Percentiles rank a stretch among this genome's conserved stretches.
These are phyloP conservation scores for Solanum bulbocastanum DNA, from an alignment of 257 asterid genomes.

Conservation along the genomic window DNA sequence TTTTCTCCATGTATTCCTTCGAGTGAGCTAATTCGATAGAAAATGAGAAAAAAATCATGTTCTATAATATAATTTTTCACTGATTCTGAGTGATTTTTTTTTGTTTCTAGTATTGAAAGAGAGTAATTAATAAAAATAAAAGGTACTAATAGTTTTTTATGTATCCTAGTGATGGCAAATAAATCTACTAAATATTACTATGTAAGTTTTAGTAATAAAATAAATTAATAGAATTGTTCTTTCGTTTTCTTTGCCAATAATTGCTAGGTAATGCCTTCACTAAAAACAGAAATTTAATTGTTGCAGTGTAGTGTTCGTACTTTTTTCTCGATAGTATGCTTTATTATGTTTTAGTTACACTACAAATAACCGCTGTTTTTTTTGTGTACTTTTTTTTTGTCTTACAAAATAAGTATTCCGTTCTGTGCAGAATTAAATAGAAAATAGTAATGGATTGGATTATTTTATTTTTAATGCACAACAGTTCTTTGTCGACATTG, in stretches of 20 bases:
- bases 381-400: not conserved
- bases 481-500: not conserved
- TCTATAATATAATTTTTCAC: too few species aligned
- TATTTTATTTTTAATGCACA: not conserved
- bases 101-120: not conserved
- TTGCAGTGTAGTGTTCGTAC: not conserved
- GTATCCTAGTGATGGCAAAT: not conserved
- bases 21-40: rapidly evolving
- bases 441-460: not conserved
- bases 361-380: not conserved
- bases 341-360: not conserved
- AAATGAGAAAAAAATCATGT: not conserved
- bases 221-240: too few species aligned
- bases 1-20: rapidly evolving
- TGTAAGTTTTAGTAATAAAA: not conserved
- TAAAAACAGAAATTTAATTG: not conserved
- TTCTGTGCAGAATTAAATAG: not conserved
- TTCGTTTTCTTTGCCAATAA: not conserved
- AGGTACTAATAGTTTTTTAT: not conserved
- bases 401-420: not conserved
- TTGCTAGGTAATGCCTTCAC: not conserved
- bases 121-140: not conserved
- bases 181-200: not conserved
- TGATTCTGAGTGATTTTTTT: too few species aligned
- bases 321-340: not conserved